phyloP scores from a whole-genome alignment of 2,329 filamentous ascomycete species.

The Bipolaris gigantea region DNA sequence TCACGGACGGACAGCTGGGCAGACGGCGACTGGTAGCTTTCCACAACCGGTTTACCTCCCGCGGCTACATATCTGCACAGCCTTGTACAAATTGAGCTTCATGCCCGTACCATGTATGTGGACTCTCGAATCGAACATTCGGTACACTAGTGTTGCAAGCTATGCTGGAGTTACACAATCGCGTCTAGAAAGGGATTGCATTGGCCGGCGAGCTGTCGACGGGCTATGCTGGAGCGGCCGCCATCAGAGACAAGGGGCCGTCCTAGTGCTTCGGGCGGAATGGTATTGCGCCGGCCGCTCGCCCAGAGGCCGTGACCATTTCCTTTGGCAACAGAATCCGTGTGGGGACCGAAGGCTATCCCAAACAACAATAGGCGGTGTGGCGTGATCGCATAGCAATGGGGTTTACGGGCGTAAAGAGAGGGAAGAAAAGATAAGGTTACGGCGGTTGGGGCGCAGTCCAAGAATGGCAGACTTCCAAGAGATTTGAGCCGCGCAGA shows the following conservation, averaged over 20 bases:
- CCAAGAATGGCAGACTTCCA: not conserved
- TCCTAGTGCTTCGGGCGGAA: slow-evolving; percentile 4
- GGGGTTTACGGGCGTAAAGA: not conserved
- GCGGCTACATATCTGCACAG: slow-evolving; percentile 21
- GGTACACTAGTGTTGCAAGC: slow-evolving; percentile 11
- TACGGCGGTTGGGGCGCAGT: slow-evolving; percentile 9
- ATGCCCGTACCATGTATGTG: slow-evolving; percentile 13
- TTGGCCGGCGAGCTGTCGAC: not conserved
- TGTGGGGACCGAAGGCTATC: not conserved
- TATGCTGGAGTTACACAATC: not conserved
- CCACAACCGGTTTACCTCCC: slow-evolving; percentile 15
- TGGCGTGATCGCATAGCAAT: slow-evolving; percentile 15
- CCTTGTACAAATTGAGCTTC: slow-evolving; percentile 13
- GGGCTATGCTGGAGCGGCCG: not conserved
- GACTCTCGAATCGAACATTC: slow-evolving; percentile 14
- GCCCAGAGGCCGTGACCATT: not conserved
- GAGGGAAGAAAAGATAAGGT: not conserved
- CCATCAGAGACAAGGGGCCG: slow-evolving; percentile 2
- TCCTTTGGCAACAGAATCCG: not conserved
- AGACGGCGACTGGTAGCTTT: slow-evolving; percentile 5
- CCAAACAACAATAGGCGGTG: slow-evolving; percentile 13
- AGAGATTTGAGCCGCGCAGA: not conserved
- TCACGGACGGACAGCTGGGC: not conserved
- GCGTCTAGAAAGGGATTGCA: not conserved
- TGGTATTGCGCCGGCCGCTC: slow-evolving; percentile 5